Evolutionary conservation across 1,284 basidiomycete genomes (phyloP), one percentile per base, ranked within the genome.

Genomic region (Phylloporus sp.): DNA sequence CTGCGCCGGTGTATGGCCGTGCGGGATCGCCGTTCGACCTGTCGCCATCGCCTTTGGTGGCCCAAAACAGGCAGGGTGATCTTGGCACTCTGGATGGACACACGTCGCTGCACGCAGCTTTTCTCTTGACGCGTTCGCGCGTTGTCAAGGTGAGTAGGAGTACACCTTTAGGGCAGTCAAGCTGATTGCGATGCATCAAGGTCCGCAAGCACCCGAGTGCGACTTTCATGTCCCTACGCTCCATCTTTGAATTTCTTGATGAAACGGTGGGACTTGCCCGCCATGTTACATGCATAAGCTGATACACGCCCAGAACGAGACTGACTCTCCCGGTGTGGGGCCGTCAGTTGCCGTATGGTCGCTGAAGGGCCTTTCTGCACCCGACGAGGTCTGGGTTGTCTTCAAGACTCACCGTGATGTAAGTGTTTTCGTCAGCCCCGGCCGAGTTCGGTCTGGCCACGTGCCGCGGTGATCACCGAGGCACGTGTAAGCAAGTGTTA

Each of bases 361-460:
- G 3, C 56, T 80, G 26, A 77, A 75, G 37, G 80, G 81, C 26
- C 69, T 76, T 3, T 74, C 70, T 64, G 60, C 67, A 17, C 61
- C 56, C 54, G 72, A 77, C 46, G 78, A 79, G 31, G 76, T 85
- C 12, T 89, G 84, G 84, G 81, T 83, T 4, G 82, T 88, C 22
- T 88, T 88, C 75, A 74, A 74, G 65, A 82, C 82, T 0, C 88
- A 89, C 68, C 80, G 83, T 70, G 85, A 89, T 79, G 87, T 89
- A 66, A 68, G 86, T 76, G 22, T 24, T 50, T 42, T 51, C n/a
- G n/a, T n/a, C n/a, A n/a, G n/a, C n/a, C n/a, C n/a, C 56, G 42
- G 28, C 18, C 26, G 5, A 34, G 13, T 62, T 29, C 40, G 55
- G 53, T 34, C 34, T 56, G 31, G 69, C 70, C 50, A 65, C 59